Conservation (phyloP, 176 grass and related monocot genomes). For the Zea mays region DNA sequence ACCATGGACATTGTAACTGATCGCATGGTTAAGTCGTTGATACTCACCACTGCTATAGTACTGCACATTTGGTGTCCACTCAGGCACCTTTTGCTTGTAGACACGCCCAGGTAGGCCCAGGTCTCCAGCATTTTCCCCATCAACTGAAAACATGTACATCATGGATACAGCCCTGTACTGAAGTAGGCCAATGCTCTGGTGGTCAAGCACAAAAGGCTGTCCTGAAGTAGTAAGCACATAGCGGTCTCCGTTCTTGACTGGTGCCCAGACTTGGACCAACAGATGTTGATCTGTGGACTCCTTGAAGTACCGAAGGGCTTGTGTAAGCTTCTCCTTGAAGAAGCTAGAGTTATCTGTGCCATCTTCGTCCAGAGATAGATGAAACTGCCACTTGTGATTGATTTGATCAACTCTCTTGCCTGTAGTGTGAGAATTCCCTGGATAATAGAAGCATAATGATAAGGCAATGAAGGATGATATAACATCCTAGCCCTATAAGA, state of each 20-base stretch:
- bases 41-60: slow-evolving; percentile 89
- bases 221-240: slow-evolving; percentile 88
- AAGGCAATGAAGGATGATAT: slow-evolving; percentile 11
- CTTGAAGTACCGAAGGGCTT: slow-evolving; percentile 86
- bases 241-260: slow-evolving; percentile 72
- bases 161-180: slow-evolving; percentile 89
- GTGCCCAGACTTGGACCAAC: slow-evolving; percentile 95
- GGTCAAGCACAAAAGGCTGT: slow-evolving; percentile 82
- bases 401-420: slow-evolving; percentile 45
- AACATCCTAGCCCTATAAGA: no score
- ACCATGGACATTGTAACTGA: slow-evolving; percentile 86
- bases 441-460: slow-evolving; percentile 9
- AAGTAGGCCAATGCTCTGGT: slow-evolving; percentile 65
- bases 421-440: slow-evolving; percentile 51
- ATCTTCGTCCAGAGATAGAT: slow-evolving; percentile 46
- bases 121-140: slow-evolving; percentile 64
- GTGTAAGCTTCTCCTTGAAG: slow-evolving; percentile 83
- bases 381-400: slow-evolving; percentile 52
- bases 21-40: slow-evolving; percentile 77
- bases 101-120: slow-evolving; percentile 90
- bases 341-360: slow-evolving; percentile 48
- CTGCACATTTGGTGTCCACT: slow-evolving; percentile 98
- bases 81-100: slow-evolving; percentile 83
- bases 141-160: slow-evolving; percentile 90
- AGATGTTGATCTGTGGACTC: slow-evolving; percentile 88